Base-by-base conservation (phyloP, 768 basidiomycete genomes). In the Serendipita sp. region DNA sequence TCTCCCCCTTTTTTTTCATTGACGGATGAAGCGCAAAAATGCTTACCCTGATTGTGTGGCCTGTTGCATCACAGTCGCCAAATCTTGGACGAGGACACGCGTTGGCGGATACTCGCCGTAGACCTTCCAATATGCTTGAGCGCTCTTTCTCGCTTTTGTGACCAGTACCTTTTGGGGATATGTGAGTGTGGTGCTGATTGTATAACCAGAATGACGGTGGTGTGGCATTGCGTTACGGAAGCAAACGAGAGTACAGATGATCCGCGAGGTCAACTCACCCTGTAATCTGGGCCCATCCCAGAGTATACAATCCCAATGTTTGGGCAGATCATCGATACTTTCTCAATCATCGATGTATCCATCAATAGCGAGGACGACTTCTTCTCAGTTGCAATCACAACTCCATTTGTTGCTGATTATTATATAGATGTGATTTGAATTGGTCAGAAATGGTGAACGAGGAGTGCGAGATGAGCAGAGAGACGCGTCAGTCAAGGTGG, bases 251-350 rank as follows among this genome's bases (percentile, higher is more conserved):
- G 48, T 8, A n/a, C 8, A 51, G 38, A 41, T 41, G 38, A 41
- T 41, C 38, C 38, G 38, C 7, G 38, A 41, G 38, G 5, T 51
- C 8, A 51, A 51, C 48, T 18, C 35, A 60, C 56, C 47, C 96
- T 85, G 75, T 96, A 99, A 76, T 99, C 96, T 56, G 96, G 96
- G 0, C 96, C 94, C 96, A 99, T 99, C 41, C 96, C 96, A 38
- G 93, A 95, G 78, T 99, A 99, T 54, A 99, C 96, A 69, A 99
- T 91, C 63, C 96, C 96, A 71, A 99, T 98, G 76, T 98, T 98
- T 41, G 96, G 96, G 75, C 95, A 98, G 68, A 99, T 86, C 63
- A 95, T 82, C 1, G 93, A 91, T 67, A 96, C 92, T 77, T 96
- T 97, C 75, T 99, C 96, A 70, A 99, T 83, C 81, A 95, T 91